phyloP scores from a whole-genome alignment of 106 monocot species.

The Dendrobium chrysotoxum region DNA sequence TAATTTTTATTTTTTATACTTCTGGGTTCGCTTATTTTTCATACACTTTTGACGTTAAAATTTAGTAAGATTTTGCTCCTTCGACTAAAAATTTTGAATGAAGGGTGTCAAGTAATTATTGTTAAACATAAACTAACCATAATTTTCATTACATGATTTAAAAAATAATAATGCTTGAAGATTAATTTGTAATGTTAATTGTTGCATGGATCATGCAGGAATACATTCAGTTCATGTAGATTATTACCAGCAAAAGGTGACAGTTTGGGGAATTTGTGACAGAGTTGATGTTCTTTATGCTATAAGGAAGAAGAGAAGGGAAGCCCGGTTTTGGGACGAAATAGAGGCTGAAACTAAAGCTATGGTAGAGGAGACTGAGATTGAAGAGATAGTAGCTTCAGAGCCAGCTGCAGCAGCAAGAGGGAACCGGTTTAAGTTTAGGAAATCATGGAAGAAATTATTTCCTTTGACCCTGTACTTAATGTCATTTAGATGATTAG shows the following conservation, averaged over 20 bases:
- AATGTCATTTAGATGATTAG: background rate
- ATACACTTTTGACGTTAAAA: background rate
- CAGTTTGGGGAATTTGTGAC: slow-evolving; percentile 96
- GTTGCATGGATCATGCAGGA: slow-evolving; percentile 29
- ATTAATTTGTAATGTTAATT: background rate
- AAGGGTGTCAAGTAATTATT: background rate
- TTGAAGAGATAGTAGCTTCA: background rate
- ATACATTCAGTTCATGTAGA: slow-evolving; percentile 82
- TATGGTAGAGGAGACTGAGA: slow-evolving; percentile 1
- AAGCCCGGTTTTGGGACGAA: slow-evolving; percentile 64
- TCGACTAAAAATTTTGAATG: background rate
- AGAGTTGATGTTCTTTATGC: slow-evolving; percentile 57
- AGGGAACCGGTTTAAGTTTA: slow-evolving; percentile 19
- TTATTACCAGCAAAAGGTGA: slow-evolving; percentile 72
- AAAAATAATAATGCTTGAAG: background rate
- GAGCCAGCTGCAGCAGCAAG: slow-evolving; percentile 5
- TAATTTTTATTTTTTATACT: background rate
- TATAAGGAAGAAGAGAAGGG: slow-evolving; percentile 76
- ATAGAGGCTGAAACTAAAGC: background rate
- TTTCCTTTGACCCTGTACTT: slow-evolving; percentile 37
- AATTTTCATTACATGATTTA: background rate
- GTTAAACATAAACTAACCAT: background rate
- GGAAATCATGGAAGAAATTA: slow-evolving; percentile 61
- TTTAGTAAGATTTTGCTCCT: background rate
- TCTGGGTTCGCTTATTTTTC: background rate